Base-by-base conservation (phyloP, 345 rosid species). In the Viola odorata region DNA sequence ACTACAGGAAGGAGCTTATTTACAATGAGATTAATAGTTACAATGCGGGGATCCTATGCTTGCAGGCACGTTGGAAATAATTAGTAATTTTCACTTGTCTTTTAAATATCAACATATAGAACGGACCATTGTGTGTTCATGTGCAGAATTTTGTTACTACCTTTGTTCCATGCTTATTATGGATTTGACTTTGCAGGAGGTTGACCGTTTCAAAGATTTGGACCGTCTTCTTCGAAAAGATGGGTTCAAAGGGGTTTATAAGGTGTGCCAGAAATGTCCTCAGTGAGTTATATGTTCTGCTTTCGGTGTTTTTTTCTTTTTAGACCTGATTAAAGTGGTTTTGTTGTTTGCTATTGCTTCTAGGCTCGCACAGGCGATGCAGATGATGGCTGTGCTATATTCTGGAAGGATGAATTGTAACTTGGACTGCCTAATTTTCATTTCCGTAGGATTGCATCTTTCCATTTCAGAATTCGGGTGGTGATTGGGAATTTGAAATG, bases 331-430 rank as follows among this genome's bases (percentile, higher is more conserved):
- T 65, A 39, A 58, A 15, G 40, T 14, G 13, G 57, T 55, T 50
- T n/a, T 68, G 38, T 14, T 69, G 63, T 44, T 70, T 68, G 48
- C 39, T 23, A 17, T 66, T 64, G 62, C 54, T 61, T 69, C 16
- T 69, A 91, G 98, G 80, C 79, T 41, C 96, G 96, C 55, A 92
- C 91, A 7, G 95, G 96, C 65, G 91, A 82, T 65, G 91, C 88
- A 17, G 65, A 58, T 67, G 98, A 92, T 79, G 96, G 96, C 38
- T 87, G 95, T 75, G 95, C 98, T 55, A 75, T 84, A 45, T 91
- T 86, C 75, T 91, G 96, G 98, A 85, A 80, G 66, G 81, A 83
- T 1, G 69, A 81, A 40, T 51, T 47, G 98, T 91, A 83, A 87
- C 82, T 57, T 5, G 15, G 4, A 15, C 32, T 42, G 2, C 17